phyloP scores from a whole-genome alignment of 2,329 filamentous ascomycete genomes.

The Emergomyces pasteurianus region DNA sequence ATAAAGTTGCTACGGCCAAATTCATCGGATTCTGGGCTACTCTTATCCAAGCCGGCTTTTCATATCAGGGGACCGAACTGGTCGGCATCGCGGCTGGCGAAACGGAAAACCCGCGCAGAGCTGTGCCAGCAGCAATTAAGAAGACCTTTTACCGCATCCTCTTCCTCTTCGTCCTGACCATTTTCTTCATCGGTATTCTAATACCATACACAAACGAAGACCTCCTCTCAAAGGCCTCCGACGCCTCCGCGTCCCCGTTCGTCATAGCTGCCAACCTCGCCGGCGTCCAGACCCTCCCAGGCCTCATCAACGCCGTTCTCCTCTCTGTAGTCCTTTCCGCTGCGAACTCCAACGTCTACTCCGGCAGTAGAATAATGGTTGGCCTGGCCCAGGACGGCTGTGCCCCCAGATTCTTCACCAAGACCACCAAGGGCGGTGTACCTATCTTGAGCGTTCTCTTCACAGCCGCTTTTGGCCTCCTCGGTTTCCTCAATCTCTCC shows the following conservation, averaged over 20 bases:
- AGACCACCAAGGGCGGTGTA: constrained; percentile 31
- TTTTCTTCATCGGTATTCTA: constrained; percentile 58
- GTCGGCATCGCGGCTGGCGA: constrained; percentile 71
- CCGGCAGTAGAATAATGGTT: constrained; percentile 54
- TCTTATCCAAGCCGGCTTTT: constrained; percentile 33
- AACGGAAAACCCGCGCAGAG: constrained; percentile 58
- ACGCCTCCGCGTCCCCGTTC: constrained; percentile 28
- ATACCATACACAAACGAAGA: constrained; percentile 50
- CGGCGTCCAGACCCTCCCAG: constrained; percentile 27
- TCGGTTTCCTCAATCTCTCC: constrained; percentile 59
- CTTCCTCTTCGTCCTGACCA: constrained; percentile 37
- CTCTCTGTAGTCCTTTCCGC: constrained; percentile 33
- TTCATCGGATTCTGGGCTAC: constrained; percentile 52
- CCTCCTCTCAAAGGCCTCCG: constrained; percentile 31
- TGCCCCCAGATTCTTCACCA: constrained; percentile 33
- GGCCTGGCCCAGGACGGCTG: constrained; percentile 44
- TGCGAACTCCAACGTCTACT: constrained; percentile 32
- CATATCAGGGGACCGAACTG: constrained; percentile 53
- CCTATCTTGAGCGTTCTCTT: constrained; percentile 35
- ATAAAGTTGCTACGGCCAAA: constrained; percentile 37
- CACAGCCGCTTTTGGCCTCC: constrained; percentile 44
- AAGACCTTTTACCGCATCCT: constrained; percentile 68
- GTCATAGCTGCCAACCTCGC: constrained; percentile 33
- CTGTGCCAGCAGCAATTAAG: constrained; percentile 59
- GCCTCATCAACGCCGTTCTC: constrained; percentile 32